Evolutionary conservation across 768 basidiomycete species (phyloP).

Genomic region (Brasilioporus rufonigricans): DNA sequence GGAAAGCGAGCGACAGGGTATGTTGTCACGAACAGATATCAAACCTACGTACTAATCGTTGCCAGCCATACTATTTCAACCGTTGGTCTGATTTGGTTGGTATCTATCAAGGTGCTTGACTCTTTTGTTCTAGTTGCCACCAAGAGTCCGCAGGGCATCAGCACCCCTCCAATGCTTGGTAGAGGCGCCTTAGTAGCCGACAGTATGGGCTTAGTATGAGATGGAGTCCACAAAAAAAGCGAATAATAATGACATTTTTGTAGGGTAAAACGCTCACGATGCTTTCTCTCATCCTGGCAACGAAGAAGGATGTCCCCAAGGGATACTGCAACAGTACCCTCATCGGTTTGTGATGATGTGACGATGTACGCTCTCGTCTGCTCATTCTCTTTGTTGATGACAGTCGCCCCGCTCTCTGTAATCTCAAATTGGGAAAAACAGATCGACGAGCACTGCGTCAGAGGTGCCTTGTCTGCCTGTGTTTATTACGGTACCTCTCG

Average conservation of each 20-base stretch:
- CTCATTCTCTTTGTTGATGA: constrained; percentile 4
- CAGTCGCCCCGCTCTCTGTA: constrained; percentile 81
- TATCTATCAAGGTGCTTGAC: constrained; percentile 1
- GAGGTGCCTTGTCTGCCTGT: constrained; percentile 49
- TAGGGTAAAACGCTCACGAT: constrained; percentile 92
- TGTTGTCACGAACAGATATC: constrained; percentile 5
- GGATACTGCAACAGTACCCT: constrained; percentile 69
- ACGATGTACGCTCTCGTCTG: background rate
- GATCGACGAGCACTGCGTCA: constrained; percentile 66
- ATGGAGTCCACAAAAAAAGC: background rate
- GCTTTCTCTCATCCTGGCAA: constrained; percentile 76
- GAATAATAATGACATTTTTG: constrained; percentile 5
- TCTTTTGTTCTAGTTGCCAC: constrained; percentile 61
- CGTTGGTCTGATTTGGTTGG: constrained; percentile 36
- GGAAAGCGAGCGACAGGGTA: constrained; percentile 55
- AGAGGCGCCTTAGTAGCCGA: constrained; percentile 88
- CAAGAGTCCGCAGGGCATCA: constrained; percentile 64
- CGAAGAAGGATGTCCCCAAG: constrained; percentile 57
- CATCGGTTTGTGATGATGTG: constrained; percentile 51
- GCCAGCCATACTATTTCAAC: constrained; percentile 66
- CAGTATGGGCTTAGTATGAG: constrained; percentile 71
- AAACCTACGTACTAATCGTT: background rate
- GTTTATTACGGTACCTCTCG: constrained; percentile 76
- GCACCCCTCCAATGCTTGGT: constrained; percentile 58
- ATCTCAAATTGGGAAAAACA: constrained; percentile 90